Percentiles rank a stretch among this genome's conserved stretches.
Evolutionary conservation across 2,329 filamentous ascomycete genomes (phyloP).

Genomic region (Penicillium sp.): DNA sequence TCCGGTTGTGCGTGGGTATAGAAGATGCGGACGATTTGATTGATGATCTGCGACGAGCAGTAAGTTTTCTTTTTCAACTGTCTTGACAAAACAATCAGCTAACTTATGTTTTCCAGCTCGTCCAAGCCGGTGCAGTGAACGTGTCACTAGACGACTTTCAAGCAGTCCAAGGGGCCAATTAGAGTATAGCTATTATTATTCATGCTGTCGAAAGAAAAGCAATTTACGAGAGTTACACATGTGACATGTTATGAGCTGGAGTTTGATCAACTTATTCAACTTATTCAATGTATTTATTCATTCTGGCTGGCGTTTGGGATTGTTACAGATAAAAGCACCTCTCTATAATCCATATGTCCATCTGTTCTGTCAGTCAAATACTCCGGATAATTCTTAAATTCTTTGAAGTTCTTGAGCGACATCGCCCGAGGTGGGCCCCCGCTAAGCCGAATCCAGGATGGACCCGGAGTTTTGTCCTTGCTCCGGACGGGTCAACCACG

Average conservation of each 20-base stretch:
- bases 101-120: constrained; percentile 55
- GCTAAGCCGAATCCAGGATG: not conserved
- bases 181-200: not conserved
- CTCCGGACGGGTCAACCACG: not conserved
- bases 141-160: constrained; percentile 80
- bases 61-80: constrained; percentile 50
- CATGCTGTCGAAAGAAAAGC: not conserved
- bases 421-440: not conserved
- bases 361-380: not conserved
- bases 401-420: too few relatives aligned
- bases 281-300: not conserved
- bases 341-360: not conserved
- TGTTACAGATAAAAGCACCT: not conserved
- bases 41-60: constrained; percentile 85
- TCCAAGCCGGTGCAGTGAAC: constrained; percentile 88
- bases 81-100: not conserved
- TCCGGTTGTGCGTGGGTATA: constrained; percentile 91
- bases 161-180: constrained; percentile 42
- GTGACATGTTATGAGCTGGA: constrained; percentile 1
- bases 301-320: not conserved
- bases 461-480: not conserved
- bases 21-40: constrained; percentile 89
- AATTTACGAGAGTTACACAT: not conserved
- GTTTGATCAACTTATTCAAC: not conserved
- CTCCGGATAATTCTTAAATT: too few relatives aligned